A percentile compares a stretch with the other conserved stretches of the same genome.
phyloP scores from a whole-genome alignment of 164 flowering plant species.

The Magnolia kwangsiensis region DNA sequence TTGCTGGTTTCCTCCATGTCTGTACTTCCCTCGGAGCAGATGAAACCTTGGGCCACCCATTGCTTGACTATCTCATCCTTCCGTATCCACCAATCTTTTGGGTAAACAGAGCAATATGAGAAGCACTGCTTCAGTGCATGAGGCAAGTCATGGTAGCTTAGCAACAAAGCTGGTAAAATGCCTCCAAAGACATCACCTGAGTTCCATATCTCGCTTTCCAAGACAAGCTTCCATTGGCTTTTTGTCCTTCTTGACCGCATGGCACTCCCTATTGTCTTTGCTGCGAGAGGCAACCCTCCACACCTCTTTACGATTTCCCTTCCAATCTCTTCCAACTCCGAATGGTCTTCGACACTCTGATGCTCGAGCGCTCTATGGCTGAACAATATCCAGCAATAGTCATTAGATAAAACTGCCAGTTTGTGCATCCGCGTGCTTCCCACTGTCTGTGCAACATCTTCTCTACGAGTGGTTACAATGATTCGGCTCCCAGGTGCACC shows the following conservation, averaged over 20 bases:
- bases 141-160: slow-evolving; percentile 17
- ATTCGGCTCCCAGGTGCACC: too few relatives aligned
- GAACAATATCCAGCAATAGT: too few relatives aligned
- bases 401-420: neutral
- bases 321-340: too few relatives aligned
- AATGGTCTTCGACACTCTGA: too few relatives aligned
- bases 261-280: too few relatives aligned
- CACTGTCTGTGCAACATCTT: slow-evolving; percentile 1
- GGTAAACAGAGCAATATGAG: slow-evolving; percentile 22
- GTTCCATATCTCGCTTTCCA: slow-evolving; percentile 15
- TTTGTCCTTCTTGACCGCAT: neutral
- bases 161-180: slow-evolving; percentile 10
- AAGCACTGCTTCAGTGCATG: slow-evolving; percentile 18
- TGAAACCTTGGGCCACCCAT: slow-evolving; percentile 22
- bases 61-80: slow-evolving; percentile 15
- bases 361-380: neutral
- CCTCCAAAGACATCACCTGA: neutral
- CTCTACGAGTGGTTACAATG: too few relatives aligned
- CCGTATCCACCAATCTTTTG: slow-evolving; percentile 2
- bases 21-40: slow-evolving; percentile 3
- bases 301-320: too few relatives aligned
- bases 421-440: neutral
- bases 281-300: too few relatives aligned
- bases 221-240: slow-evolving; percentile 12
- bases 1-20: slow-evolving; percentile 12